These are phyloP conservation scores for Saccharomycopsis fermentans DNA, from an alignment of 805 yeast genomes.

Conservation along the genomic window DNA sequence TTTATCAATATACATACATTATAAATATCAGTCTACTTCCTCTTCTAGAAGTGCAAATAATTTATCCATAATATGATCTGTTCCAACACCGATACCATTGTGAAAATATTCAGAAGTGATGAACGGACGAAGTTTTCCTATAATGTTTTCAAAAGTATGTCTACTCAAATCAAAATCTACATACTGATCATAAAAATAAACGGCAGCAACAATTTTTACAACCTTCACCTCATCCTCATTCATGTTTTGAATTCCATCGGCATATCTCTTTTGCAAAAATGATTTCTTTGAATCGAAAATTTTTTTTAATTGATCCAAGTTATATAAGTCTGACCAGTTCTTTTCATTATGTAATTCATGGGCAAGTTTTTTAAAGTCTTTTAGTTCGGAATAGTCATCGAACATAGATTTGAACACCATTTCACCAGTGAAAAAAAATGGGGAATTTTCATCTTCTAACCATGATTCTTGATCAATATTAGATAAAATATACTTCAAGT, in stretches of 20 bases:
- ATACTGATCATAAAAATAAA: slow-evolving; percentile 40
- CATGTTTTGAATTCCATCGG: background rate
- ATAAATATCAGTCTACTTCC: slow-evolving; percentile 28
- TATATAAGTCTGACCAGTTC: slow-evolving; percentile 23
- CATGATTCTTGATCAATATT: slow-evolving; percentile 6
- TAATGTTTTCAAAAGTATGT: slow-evolving; percentile 27
- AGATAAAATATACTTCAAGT: slow-evolving; percentile 1
- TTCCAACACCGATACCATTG: slow-evolving; percentile 36
- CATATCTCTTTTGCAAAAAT: slow-evolving; percentile 1
- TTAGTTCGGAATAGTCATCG: slow-evolving; percentile 37
- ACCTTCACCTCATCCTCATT: slow-evolving; percentile 11
- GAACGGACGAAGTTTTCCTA: slow-evolving; percentile 30
- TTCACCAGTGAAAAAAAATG: slow-evolving; percentile 43
- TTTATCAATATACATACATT: background rate
- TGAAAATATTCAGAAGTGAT: slow-evolving; percentile 43
- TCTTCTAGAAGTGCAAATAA: slow-evolving; percentile 32
- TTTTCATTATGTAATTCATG: slow-evolving; percentile 25
- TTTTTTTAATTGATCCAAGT: slow-evolving; percentile 20
- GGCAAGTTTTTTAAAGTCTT: slow-evolving; percentile 33
- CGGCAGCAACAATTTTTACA: slow-evolving; percentile 35
- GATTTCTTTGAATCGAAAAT: slow-evolving; percentile 8
- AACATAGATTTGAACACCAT: slow-evolving; percentile 44
- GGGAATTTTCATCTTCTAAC: slow-evolving; percentile 11
- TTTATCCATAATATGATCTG: slow-evolving; percentile 30
- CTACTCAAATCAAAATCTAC: slow-evolving; percentile 38